These are phyloP conservation scores for Prunus salicina DNA, from an alignment of 306 rosid species.

Conservation along the genomic window DNA sequence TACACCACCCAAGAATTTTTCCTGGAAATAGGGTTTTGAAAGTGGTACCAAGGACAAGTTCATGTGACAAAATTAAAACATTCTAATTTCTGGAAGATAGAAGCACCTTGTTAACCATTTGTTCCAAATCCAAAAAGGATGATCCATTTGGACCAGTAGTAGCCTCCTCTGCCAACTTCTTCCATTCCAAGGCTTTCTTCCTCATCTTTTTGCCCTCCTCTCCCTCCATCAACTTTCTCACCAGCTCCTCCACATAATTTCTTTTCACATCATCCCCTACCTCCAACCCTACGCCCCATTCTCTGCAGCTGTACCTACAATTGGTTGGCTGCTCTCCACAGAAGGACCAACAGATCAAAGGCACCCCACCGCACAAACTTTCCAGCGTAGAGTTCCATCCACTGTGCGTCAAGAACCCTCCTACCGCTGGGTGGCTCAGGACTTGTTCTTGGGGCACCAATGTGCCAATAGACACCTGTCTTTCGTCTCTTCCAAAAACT, in stretches of 20 bases:
- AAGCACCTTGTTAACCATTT: slow-evolving; percentile 1
- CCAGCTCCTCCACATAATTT: neutral
- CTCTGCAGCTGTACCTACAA: neutral
- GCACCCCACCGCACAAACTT: slow-evolving; percentile 2
- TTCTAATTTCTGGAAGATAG: neutral
- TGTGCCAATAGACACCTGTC: neutral
- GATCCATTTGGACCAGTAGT: neutral
- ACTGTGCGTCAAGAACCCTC: slow-evolving; percentile 17
- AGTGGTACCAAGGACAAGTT: no score
- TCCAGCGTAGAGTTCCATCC: slow-evolving; percentile 9
- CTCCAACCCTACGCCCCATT: slow-evolving; percentile 9
- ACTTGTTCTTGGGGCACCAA: slow-evolving; percentile 19
- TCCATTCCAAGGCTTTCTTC: slow-evolving; percentile 15
- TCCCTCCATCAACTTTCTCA: slow-evolving; percentile 8
- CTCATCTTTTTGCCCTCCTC: slow-evolving; percentile 5
- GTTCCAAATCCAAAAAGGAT: slow-evolving; percentile 3
- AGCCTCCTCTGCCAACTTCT: slow-evolving; percentile 10
- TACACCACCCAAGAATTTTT: no score
- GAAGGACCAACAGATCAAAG: slow-evolving; percentile 15
- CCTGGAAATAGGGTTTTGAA: no score
- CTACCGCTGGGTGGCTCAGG: neutral
- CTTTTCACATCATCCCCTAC: slow-evolving; percentile 1
- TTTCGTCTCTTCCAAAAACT: slow-evolving; percentile 7
- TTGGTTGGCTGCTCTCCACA: slow-evolving; percentile 4
- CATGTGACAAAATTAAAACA: no score